Percentiles rank a stretch among this genome's conserved stretches.
phyloP scores from a whole-genome alignment of 306 rosid species.

The Trichosanthes truncata region DNA sequence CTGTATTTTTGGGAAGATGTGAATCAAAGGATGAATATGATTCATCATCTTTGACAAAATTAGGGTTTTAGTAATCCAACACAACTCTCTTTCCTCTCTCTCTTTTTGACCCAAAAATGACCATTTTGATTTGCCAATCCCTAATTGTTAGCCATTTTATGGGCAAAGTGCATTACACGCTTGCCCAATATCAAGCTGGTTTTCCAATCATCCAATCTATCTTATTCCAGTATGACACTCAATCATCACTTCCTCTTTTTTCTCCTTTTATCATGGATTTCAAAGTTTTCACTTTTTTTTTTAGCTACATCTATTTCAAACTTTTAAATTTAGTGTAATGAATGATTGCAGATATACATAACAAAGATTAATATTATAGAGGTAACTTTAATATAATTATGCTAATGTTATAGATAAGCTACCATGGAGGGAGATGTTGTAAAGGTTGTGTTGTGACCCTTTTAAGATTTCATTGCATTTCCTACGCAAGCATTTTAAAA shows the following conservation, averaged over 20 bases:
- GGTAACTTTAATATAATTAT: too few species aligned
- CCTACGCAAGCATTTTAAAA: too few species aligned
- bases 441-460: too few species aligned
- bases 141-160: background rate
- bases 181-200: background rate
- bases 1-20: background rate
- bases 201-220: background rate
- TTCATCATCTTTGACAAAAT: background rate
- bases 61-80: background rate
- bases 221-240: background rate
- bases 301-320: background rate
- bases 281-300: background rate
- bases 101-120: background rate
- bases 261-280: background rate
- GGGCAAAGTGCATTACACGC: slow-evolving; percentile 6
- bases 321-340: background rate
- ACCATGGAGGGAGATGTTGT: too few species aligned
- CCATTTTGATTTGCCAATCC: background rate
- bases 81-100: background rate
- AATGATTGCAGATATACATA: too few species aligned
- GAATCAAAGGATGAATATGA: background rate
- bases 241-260: background rate
- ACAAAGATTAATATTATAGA: too few species aligned
- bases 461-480: too few species aligned
- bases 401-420: too few species aligned